Base-by-base conservation (phyloP, 2,329 filamentous ascomycete species). In the Fusarium sp. region DNA sequence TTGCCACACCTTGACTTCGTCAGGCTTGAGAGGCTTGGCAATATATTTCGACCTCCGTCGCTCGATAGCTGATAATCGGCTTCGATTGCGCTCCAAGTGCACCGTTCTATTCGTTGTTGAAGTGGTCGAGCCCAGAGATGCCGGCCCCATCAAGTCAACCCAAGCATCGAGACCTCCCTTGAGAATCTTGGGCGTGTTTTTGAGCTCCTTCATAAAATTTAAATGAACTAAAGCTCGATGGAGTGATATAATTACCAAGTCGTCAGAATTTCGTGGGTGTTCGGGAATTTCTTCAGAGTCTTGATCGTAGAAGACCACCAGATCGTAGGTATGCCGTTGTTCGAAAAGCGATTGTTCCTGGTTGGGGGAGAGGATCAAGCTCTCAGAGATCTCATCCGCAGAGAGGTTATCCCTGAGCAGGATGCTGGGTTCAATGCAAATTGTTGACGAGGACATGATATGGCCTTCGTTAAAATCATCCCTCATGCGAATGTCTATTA, bases 301-400 rank as follows among this genome's bases (percentile, higher is more conserved):
- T 73, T 95, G 89, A 80, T 99, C 95, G 80, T 98, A 97, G 77
- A 97, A 96, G 1, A 99, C 93, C 16, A 99, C 89, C 45, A 98
- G 83, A 74, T 98, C 95, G 76, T 93, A 97, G 62, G 92, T 87
- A 71, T 95, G 88, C 20, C 92, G 88, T 62, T 90, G 85, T 45
- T 90, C 90, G 76, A 97, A 97, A 36, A 94, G 85, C 4, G 86
- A 83, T 74, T 93, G 91, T 80, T 99, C 96, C n/a, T 86, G 82
- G n/a, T 90, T 85, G 1, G 93, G 92, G 0, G 90, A 91, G 11
- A 96, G 82, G 5, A 94, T 86, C 75, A 95, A 86, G 68, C 91
- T 91, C 67, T 95, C 92, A 24, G 85, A 86, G 41, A 92, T 87
- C 28, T 91, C 84, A 26, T 86, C 85, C 6, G 88, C 89, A 3